Percentiles rank a stretch among this genome's conserved stretches.
Evolutionary conservation across 2,329 filamentous ascomycete genomes (phyloP).

Genomic region (Neofusicoccum cordaticola): DNA sequence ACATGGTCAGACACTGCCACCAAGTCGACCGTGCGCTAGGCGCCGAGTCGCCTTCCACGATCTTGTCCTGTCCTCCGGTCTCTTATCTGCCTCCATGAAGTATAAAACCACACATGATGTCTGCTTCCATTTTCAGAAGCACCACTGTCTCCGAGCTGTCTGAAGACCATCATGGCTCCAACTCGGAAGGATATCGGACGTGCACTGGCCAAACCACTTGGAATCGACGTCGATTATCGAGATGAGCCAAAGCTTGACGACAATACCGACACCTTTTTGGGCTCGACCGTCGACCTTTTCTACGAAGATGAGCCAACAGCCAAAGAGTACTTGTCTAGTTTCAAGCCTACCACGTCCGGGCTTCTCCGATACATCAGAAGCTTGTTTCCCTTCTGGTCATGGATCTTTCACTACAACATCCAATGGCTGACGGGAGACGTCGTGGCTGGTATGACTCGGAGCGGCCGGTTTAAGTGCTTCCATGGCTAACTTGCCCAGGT

Average conservation of each 20-base stretch:
- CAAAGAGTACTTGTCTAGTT: conserved; percentile 65
- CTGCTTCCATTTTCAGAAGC: neutral
- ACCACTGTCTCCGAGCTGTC: neutral
- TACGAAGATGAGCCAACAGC: conserved; percentile 77
- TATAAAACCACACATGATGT: neutral
- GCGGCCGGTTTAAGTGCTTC: neutral
- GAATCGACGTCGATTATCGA: conserved; percentile 74
- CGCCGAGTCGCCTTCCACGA: neutral
- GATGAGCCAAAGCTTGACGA: conserved; percentile 59
- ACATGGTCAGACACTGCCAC: neutral
- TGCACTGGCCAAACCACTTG: conserved; percentile 71
- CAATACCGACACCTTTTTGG: conserved; percentile 58
- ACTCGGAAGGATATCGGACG: conserved; percentile 62
- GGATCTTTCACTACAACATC: conserved; percentile 28
- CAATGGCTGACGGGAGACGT: conserved; percentile 31
- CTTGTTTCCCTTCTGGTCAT: conserved; percentile 29
- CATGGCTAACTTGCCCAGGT: conserved; percentile 33
- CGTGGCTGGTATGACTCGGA: conserved; percentile 25
- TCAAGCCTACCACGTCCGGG: conserved; percentile 59
- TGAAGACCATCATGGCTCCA: conserved; percentile 25
- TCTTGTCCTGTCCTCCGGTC: neutral
- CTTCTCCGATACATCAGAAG: conserved; percentile 34
- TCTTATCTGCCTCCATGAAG: neutral
- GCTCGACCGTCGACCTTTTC: conserved; percentile 64
- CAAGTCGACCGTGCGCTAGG: neutral